A percentile compares a stretch with the other conserved stretches of the same genome.
These are phyloP conservation scores for Lignosus rhinocerotis DNA, from an alignment of 1,284 basidiomycete species.

Conservation along the genomic window DNA sequence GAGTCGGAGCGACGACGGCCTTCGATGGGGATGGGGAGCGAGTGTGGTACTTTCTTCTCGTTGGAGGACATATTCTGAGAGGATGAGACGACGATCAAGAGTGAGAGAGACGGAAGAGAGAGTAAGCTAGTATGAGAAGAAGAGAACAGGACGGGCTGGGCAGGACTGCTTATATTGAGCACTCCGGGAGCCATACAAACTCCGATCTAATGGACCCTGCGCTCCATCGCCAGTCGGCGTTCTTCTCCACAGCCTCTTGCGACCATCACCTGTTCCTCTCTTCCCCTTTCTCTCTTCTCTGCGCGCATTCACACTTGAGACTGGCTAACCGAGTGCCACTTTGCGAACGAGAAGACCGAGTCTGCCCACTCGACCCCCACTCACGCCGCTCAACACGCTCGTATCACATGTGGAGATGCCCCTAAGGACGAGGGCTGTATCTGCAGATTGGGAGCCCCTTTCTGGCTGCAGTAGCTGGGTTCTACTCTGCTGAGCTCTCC, in stretches of 20 bases:
- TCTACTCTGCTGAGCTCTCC: neutral
- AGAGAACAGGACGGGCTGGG: neutral
- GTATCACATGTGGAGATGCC: conserved; percentile 5
- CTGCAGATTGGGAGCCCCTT: conserved; percentile 5
- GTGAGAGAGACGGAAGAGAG: neutral
- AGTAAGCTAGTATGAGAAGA: conserved; percentile 9
- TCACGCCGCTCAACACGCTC: neutral
- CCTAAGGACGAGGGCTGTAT: neutral
- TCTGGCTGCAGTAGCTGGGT: no score
- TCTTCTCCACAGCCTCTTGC: conserved; percentile 8
- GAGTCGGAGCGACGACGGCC: conserved; percentile 49
- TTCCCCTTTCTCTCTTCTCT: neutral
- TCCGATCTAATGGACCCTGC: conserved; percentile 23
- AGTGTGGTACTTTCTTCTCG: conserved; percentile 38
- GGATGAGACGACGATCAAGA: conserved; percentile 3
- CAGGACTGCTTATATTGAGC: conserved; percentile 13
- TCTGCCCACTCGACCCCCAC: neutral
- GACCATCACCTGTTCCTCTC: neutral
- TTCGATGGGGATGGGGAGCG: conserved; percentile 67
- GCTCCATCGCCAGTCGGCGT: neutral
- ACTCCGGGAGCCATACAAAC: conserved; percentile 10
- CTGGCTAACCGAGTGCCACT: neutral
- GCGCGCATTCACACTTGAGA: neutral
- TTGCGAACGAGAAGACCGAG: neutral
- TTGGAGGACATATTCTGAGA: conserved; percentile 23